A percentile compares a stretch with the other conserved stretches of the same genome.
phyloP scores from a whole-genome alignment of 2,329 filamentous ascomycete genomes.

The Calonectria fujianensis region DNA sequence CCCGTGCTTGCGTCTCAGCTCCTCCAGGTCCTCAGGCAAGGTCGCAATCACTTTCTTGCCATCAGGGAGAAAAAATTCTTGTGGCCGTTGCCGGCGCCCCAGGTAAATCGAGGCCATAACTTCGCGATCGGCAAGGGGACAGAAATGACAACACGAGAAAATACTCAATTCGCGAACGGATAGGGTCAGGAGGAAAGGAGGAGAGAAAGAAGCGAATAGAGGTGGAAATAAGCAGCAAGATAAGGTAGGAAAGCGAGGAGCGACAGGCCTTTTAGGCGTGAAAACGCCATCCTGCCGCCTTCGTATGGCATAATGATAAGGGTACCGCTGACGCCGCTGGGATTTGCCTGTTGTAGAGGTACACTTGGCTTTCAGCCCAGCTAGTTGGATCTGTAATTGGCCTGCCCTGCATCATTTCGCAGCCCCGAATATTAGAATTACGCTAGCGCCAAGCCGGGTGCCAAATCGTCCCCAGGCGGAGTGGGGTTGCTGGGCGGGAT shows the following conservation, averaged over 20 bases:
- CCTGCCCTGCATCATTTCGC: conserved; percentile 50
- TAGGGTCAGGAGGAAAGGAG: not conserved
- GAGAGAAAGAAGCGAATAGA: conserved; percentile 25
- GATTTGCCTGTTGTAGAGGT: conserved; percentile 1
- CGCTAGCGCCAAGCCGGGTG: not conserved
- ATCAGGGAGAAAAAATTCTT: conserved; percentile 73
- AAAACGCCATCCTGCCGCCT: conserved; percentile 41
- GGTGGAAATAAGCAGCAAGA: conserved; percentile 43
- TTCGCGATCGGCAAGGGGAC: not conserved
- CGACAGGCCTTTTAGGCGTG: conserved; percentile 38
- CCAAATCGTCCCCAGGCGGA: conserved; percentile 13
- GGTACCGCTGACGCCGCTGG: conserved; percentile 13
- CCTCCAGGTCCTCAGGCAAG: conserved; percentile 72
- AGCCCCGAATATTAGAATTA: conserved; percentile 27
- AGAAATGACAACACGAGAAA: not conserved
- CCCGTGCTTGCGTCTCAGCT: conserved; percentile 66
- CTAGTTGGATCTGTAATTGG: conserved; percentile 49
- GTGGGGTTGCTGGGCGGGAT: not conserved
- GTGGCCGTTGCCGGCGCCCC: conserved; percentile 62
- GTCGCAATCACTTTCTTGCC: conserved; percentile 75
- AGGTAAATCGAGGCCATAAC: conserved; percentile 51
- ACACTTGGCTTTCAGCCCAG: conserved; percentile 43
- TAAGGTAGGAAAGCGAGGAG: conserved; percentile 38
- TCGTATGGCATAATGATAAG: conserved; percentile 33
- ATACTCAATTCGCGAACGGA: conserved; percentile 18